phyloP scores from a whole-genome alignment of 1,284 basidiomycete genomes.

The Rhodotorula mucilaginosa region DNA sequence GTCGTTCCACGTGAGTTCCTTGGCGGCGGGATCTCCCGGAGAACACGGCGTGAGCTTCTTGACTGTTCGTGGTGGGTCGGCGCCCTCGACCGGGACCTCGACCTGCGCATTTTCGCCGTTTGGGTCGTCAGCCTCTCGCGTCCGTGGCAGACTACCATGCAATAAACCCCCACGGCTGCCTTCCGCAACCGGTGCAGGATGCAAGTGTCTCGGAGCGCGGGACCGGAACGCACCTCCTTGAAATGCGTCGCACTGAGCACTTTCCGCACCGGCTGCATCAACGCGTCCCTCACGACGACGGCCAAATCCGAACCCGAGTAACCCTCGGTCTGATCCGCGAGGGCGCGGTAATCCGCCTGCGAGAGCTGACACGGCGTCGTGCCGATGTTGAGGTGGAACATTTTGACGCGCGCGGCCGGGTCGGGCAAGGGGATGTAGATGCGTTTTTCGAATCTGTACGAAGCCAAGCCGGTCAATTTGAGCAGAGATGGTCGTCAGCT shows the following conservation, averaged over 20 bases:
- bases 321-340: constrained; percentile 87
- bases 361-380: constrained; percentile 82
- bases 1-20: constrained; percentile 91
- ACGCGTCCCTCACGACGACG: constrained; percentile 89
- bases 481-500: too few species aligned
- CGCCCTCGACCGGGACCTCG: constrained; percentile 49
- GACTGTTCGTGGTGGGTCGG: constrained; percentile 57
- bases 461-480: too few species aligned
- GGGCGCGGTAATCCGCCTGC: constrained; percentile 72
- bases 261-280: constrained; percentile 98
- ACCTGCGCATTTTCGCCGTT: constrained; percentile 43
- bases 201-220: neutral
- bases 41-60: constrained; percentile 80
- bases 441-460: constrained; percentile 67
- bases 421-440: constrained; percentile 98
- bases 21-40: constrained; percentile 79
- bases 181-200: neutral
- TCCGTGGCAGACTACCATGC: too few species aligned
- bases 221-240: constrained; percentile 56
- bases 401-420: constrained; percentile 82
- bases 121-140: neutral
- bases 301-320: constrained; percentile 91
- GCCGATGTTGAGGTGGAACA: constrained; percentile 97
- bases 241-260: constrained; percentile 95
- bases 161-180: neutral